These are phyloP conservation scores for Coemansia sp. DNA, from an alignment of 371 early-diverging fungal species.

Conservation along the genomic window DNA sequence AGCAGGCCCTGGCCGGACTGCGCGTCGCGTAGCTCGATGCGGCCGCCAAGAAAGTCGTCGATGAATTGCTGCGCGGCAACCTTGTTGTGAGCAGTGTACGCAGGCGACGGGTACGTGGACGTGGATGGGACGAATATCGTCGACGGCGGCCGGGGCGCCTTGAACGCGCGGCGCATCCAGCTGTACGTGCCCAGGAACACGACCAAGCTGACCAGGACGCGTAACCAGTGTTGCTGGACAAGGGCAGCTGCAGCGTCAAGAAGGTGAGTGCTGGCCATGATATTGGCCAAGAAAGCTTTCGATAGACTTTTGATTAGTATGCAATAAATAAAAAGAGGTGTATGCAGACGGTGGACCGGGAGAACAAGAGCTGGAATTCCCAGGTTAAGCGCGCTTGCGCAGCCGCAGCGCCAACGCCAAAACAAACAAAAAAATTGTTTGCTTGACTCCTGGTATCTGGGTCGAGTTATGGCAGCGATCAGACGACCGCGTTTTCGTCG, in stretches of 20 bases:
- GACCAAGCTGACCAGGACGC: conserved; percentile 11
- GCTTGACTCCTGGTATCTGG: too few species aligned
- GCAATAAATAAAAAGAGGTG: conserved; percentile 3
- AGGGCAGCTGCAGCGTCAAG: conserved; percentile 3
- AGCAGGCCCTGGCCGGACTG: conserved; percentile 45
- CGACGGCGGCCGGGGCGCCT: conserved; percentile 33
- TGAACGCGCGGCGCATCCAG: conserved; percentile 29
- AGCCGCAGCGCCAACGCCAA: too few species aligned
- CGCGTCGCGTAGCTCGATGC: conserved; percentile 50
- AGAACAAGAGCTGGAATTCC: too few species aligned
- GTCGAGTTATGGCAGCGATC: neutral
- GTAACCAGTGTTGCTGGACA: conserved; percentile 27
- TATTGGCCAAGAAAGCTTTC: neutral
- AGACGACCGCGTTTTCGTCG: conserved; percentile 59
- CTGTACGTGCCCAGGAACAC: conserved; percentile 27
- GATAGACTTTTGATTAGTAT: neutral
- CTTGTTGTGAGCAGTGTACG: conserved; percentile 37
- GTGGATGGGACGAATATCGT: conserved; percentile 47
- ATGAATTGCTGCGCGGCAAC: conserved; percentile 38
- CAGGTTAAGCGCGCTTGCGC: too few species aligned
- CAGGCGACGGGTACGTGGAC: conserved; percentile 43
- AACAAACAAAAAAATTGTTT: too few species aligned
- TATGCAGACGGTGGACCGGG: too few species aligned
- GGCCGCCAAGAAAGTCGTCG: conserved; percentile 43
- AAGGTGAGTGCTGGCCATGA: conserved; percentile 10